These are phyloP conservation scores for Thamnidium elegans DNA, from an alignment of 192 early-diverging fungal genomes.

Conservation along the genomic window DNA sequence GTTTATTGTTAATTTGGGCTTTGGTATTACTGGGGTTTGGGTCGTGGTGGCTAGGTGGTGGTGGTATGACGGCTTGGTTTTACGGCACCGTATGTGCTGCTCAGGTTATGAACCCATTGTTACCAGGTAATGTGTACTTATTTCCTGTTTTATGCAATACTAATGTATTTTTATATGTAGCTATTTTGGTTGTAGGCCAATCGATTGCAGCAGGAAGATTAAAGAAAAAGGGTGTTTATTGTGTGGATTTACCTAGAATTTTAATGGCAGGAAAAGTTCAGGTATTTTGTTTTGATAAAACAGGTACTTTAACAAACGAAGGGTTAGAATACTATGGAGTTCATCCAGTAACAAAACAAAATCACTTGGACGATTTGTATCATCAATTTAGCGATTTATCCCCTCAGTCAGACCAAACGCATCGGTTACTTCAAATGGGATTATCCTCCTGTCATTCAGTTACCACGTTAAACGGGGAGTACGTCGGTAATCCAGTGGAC, in stretches of 20 bases:
- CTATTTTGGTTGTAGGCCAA: slow-evolving; percentile 62
- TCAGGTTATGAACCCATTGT: slow-evolving; percentile 63
- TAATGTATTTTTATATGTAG: no score
- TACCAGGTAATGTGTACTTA: slow-evolving; percentile 19
- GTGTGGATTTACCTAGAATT: slow-evolving; percentile 66
- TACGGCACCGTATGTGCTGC: slow-evolving; percentile 62
- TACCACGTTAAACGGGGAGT: slow-evolving; percentile 40
- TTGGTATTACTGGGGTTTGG: slow-evolving; percentile 43
- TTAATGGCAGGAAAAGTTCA: slow-evolving; percentile 67
- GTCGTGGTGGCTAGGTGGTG: slow-evolving; percentile 40
- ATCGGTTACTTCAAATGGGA: slow-evolving; percentile 34
- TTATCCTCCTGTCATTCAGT: slow-evolving; percentile 50
- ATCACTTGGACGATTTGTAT: not conserved
- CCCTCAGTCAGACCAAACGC: no score
- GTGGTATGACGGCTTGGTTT: slow-evolving; percentile 59
- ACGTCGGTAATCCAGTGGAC: slow-evolving; percentile 64
- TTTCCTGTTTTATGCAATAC: no score
- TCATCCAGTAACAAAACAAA: slow-evolving; percentile 6
- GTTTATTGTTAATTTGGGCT: slow-evolving; percentile 39
- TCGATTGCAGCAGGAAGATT: slow-evolving; percentile 58
- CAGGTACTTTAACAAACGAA: slow-evolving; percentile 70
- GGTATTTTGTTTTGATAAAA: slow-evolving; percentile 73
- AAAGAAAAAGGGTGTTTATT: slow-evolving; percentile 54
- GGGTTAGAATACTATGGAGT: slow-evolving; percentile 60
- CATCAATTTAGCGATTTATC: not conserved